These are phyloP conservation scores for Kalmanozyma brasiliensis DNA, from an alignment of 1,284 basidiomycete species.

Conservation along the genomic window DNA sequence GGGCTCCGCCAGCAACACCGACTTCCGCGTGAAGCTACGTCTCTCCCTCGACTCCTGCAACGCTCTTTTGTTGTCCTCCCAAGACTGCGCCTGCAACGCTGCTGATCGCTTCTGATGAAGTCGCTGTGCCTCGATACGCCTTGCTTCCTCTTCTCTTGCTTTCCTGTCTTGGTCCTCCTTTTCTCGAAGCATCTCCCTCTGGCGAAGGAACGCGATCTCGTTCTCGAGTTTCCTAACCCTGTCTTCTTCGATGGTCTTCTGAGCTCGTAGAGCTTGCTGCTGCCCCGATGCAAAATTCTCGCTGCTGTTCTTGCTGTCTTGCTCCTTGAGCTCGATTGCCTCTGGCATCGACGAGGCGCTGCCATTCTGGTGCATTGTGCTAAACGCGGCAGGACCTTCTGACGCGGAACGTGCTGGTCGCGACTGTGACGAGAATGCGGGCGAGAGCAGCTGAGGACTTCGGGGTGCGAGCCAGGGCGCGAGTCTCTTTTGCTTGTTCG, in stretches of 20 bases:
- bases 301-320: conserved; percentile 40
- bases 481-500: conserved; percentile 18
- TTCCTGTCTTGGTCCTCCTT: conserved; percentile 35
- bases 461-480: conserved; percentile 48
- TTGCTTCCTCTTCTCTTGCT: conserved; percentile 26
- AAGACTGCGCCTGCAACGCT: conserved; percentile 18
- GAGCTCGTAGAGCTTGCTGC: conserved; percentile 37
- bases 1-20: conserved; percentile 28
- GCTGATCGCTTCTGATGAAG: conserved; percentile 27
- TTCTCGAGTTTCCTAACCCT: conserved; percentile 36
- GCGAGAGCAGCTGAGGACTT: conserved; percentile 24
- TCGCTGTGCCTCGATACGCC: conserved; percentile 28
- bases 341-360: conserved; percentile 23
- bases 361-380: conserved; percentile 14
- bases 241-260: conserved; percentile 31
- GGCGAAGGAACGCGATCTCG: conserved; percentile 27
- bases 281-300: conserved; percentile 54
- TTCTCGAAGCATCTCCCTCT: conserved; percentile 29
- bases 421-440: conserved; percentile 4
- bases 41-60: conserved; percentile 48
- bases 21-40: conserved; percentile 31
- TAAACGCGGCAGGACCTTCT: conserved; percentile 9
- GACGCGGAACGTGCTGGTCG: conserved; percentile 13
- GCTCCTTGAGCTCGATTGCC: conserved; percentile 16
- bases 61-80: conserved; percentile 36